A percentile compares a stretch with the other conserved stretches of the same genome.
Evolutionary conservation across 2,329 filamentous ascomycete species (phyloP).

Genomic region (Sclerotinia minor): DNA sequence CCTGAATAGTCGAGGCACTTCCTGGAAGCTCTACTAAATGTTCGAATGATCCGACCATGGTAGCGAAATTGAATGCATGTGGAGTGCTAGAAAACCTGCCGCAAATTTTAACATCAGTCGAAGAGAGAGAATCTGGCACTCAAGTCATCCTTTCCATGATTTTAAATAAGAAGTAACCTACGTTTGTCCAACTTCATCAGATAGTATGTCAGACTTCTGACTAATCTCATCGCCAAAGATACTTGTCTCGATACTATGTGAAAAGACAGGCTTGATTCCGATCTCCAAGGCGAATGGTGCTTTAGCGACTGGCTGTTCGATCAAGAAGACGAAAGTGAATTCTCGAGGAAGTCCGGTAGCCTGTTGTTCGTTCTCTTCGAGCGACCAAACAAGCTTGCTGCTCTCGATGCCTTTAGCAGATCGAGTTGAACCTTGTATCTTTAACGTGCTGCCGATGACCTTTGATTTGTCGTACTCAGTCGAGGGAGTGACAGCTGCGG

Average conservation of each 20-base stretch:
- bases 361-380: constrained; percentile 25
- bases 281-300: constrained; percentile 22
- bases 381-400: constrained; percentile 21
- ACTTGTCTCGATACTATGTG: neutral
- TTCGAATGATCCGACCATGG: constrained; percentile 17
- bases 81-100: constrained; percentile 14
- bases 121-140: neutral
- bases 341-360: constrained; percentile 21
- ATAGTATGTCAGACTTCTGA: neutral
- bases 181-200: constrained; percentile 20
- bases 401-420: constrained; percentile 18
- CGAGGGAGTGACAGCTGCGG: constrained; percentile 17
- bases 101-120: neutral
- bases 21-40: constrained; percentile 19
- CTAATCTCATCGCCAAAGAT: constrained; percentile 10
- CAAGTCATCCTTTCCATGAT: neutral
- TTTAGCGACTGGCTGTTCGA: constrained; percentile 21
- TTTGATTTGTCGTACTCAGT: constrained; percentile 22
- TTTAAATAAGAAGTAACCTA: neutral
- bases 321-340: constrained; percentile 22
- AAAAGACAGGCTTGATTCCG: constrained; percentile 12
- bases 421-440: constrained; percentile 24
- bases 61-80: constrained; percentile 18
- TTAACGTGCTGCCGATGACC: constrained; percentile 18
- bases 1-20: constrained; percentile 4